A percentile compares a stretch with the other conserved stretches of the same genome.
phyloP scores from a whole-genome alignment of 768 basidiomycete species.

The Mycena epipterygia region DNA sequence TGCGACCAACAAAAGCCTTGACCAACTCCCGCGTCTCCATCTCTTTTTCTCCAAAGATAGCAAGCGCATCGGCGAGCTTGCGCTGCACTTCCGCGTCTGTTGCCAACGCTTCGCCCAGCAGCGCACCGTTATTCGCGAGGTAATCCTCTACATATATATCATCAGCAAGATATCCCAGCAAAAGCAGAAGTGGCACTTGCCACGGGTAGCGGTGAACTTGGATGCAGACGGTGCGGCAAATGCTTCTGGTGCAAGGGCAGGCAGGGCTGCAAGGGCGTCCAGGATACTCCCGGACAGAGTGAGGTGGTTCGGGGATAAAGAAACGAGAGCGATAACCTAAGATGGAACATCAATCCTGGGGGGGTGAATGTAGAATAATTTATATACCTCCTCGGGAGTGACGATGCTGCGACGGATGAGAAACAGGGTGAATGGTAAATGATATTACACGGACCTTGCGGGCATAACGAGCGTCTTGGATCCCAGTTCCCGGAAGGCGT shows the following conservation, averaged over 20 bases:
- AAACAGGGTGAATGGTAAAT: not conserved
- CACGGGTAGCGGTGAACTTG: not conserved
- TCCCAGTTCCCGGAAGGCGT: conserved; percentile 50
- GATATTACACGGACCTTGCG: conserved; percentile 53
- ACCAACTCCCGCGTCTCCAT: conserved; percentile 51
- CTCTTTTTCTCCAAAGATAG: conserved; percentile 60
- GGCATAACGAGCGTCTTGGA: conserved; percentile 62
- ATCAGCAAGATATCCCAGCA: not conserved
- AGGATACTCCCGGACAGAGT: conserved; percentile 58
- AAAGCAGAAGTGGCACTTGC: not conserved
- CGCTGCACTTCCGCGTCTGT: conserved; percentile 55
- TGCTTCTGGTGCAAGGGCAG: conserved; percentile 36
- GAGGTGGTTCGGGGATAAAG: conserved; percentile 57
- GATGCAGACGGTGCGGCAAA: conserved; percentile 19
- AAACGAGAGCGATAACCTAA: conserved; percentile 57
- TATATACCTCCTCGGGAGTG: conserved; percentile 53
- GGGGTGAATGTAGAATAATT: not conserved
- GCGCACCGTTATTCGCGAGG: conserved; percentile 49
- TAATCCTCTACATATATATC: conserved; percentile 43
- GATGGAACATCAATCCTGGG: not conserved
- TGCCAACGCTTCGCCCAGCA: conserved; percentile 52
- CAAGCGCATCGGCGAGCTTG: conserved; percentile 60
- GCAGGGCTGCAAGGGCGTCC: conserved; percentile 49
- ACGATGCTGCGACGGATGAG: conserved; percentile 49
- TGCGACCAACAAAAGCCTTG: conserved; percentile 7